These are phyloP conservation scores for Hansenula sp. DNA, from an alignment of 1,139 yeast species.

Conservation along the genomic window DNA sequence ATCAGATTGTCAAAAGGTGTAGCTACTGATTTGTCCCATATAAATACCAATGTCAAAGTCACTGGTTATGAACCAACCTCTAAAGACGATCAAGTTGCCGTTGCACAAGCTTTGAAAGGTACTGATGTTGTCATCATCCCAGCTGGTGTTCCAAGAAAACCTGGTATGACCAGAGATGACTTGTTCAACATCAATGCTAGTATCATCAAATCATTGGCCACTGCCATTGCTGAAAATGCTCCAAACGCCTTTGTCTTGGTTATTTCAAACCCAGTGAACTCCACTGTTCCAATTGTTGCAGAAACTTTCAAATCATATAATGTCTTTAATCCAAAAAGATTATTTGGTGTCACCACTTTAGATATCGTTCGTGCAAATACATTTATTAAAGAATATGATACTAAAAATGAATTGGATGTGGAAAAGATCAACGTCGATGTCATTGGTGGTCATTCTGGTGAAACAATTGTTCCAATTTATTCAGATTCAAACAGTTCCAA, in stretches of 20 bases:
- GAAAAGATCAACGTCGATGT: conserved; percentile 33
- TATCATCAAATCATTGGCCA: conserved; percentile 58
- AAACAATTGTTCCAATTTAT: conserved; percentile 60
- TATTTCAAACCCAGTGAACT: conserved; percentile 73
- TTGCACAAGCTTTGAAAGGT: conserved; percentile 46
- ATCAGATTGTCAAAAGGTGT: conserved; percentile 69
- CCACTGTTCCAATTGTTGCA: conserved; percentile 74
- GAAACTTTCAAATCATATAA: conserved; percentile 57
- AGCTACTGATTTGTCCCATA: conserved; percentile 72
- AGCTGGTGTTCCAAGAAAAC: conserved; percentile 83
- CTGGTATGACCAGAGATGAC: conserved; percentile 79
- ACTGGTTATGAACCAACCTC: conserved; percentile 51
- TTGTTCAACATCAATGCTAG: conserved; percentile 71
- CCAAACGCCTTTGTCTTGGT: conserved; percentile 65
- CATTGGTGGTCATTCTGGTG: conserved; percentile 77
- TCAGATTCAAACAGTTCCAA: conserved; percentile 11
- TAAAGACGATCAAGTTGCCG: conserved; percentile 45
- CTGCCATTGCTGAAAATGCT: conserved; percentile 51
- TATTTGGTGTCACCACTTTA: conserved; percentile 72
- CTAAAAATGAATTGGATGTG: conserved; percentile 28
- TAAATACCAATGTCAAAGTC: conserved; percentile 56
- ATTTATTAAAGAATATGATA: conserved; percentile 42
- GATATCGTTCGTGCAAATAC: conserved; percentile 71
- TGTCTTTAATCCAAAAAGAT: conserved; percentile 52
- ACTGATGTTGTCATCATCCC: conserved; percentile 65